Conservation (phyloP, 2,329 filamentous ascomycete genomes). For the Sphaceloma murrayae region DNA sequence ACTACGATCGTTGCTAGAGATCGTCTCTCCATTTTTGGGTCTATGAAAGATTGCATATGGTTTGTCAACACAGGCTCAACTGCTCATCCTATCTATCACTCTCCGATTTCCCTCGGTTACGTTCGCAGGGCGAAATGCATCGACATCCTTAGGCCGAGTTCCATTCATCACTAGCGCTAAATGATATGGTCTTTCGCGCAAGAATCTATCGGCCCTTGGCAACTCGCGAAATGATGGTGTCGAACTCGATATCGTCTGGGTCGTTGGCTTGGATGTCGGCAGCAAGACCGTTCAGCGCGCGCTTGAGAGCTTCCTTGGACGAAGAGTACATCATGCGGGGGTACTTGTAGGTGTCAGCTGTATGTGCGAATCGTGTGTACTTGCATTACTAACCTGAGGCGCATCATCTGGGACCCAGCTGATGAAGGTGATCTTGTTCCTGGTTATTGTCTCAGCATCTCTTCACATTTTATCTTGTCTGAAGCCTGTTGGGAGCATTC, state of each 20-base stretch:
- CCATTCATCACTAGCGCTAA: background rate
- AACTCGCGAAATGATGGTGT: conserved; percentile 51
- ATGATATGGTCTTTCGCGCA: background rate
- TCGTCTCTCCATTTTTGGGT: conserved; percentile 7
- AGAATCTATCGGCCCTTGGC: conserved; percentile 41
- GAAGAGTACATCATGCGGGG: conserved; percentile 86
- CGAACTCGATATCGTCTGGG: conserved; percentile 69
- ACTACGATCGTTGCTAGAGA: background rate
- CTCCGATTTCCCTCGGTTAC: too few species aligned
- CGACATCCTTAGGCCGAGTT: background rate
- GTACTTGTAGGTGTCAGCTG: conserved; percentile 36
- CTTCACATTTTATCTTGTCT: too few species aligned
- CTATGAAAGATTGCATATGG: conserved; percentile 16
- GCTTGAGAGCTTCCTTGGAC: conserved; percentile 79
- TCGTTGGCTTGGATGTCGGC: conserved; percentile 78
- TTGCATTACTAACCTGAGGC: conserved; percentile 36
- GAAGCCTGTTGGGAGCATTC: too few species aligned
- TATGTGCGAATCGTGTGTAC: background rate
- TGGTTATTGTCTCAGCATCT: conserved; percentile 10
- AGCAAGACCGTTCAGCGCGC: conserved; percentile 64
- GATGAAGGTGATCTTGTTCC: conserved; percentile 70
- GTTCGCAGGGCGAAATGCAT: too few species aligned
- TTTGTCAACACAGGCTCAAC: background rate
- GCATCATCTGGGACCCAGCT: conserved; percentile 77
- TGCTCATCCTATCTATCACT: background rate